Percentiles rank a stretch among this genome's conserved stretches.
These are phyloP conservation scores for Trichosporon ovoides DNA, from an alignment of 1,284 basidiomycete genomes.

Conservation along the genomic window DNA sequence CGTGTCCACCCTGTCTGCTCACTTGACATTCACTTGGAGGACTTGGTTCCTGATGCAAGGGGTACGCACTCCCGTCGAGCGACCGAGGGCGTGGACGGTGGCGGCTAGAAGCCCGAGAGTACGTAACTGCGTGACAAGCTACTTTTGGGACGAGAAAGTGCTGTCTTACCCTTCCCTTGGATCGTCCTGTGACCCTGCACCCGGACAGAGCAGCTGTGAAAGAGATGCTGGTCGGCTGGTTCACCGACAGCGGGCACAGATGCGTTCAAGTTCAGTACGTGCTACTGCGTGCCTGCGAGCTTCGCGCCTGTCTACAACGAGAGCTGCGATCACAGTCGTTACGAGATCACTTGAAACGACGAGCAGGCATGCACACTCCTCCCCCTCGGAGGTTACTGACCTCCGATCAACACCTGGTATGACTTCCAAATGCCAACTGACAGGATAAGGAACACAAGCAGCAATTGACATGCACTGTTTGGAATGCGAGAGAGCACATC, in stretches of 20 bases:
- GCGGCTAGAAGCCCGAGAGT: not conserved
- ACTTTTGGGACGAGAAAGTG: not conserved
- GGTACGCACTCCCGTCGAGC: no score
- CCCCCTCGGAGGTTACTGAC: not conserved
- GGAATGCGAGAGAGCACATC: no score
- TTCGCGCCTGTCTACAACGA: not conserved
- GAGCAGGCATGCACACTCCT: not conserved
- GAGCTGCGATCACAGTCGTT: no score
- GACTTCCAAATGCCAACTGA: no score
- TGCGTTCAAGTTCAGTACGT: no score
- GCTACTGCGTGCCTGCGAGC: no score
- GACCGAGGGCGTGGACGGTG: not conserved
- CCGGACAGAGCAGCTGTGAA: not conserved
- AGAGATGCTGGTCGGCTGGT: no score
- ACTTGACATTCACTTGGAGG: no score
- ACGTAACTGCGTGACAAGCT: constrained; percentile 2
- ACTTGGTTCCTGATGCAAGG: no score
- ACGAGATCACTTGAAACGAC: not conserved
- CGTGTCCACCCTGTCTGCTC: no score
- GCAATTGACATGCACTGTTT: not conserved
- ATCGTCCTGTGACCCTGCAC: not conserved
- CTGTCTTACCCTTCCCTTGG: constrained; percentile 6
- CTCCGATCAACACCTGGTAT: not conserved
- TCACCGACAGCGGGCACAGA: no score
- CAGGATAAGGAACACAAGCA: not conserved